Evolutionary conservation across 2,329 filamentous ascomycete genomes (phyloP).

Genomic region (Microsporum audouinii): DNA sequence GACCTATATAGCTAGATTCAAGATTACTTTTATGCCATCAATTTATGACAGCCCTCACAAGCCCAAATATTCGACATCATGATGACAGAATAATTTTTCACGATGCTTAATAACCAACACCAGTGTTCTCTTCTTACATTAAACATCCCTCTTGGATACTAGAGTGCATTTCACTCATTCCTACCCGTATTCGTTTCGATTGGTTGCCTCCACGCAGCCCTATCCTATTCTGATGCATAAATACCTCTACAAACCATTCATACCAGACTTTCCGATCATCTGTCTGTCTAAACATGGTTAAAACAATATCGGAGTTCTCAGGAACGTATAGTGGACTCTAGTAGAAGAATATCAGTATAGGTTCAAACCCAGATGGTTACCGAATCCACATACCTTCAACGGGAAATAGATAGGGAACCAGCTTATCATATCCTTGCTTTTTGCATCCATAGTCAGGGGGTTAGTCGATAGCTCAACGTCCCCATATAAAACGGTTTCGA

Average conservation of each 20-base stretch:
- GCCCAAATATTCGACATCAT: background rate
- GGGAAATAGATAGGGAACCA: constrained; percentile 99
- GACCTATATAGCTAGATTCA: background rate
- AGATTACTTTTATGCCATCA: background rate
- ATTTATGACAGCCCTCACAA: background rate
- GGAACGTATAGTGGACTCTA: constrained; percentile 79
- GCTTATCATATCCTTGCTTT: constrained; percentile 96
- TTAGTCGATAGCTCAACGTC: constrained; percentile 84
- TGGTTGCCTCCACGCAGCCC: background rate
- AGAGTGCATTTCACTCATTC: constrained; percentile 38
- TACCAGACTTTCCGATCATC: constrained; percentile 97
- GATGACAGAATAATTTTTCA: too few relatives aligned
- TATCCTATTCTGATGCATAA: constrained; percentile 32
- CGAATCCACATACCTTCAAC: constrained; percentile 56
- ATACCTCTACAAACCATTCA: constrained; percentile 91
- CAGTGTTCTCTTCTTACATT: constrained; percentile 28
- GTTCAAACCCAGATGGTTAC: background rate
- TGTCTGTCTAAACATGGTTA: constrained; percentile 93
- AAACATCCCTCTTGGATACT: constrained; percentile 40
- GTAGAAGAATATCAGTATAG: background rate
- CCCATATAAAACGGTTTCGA: constrained; percentile 85
- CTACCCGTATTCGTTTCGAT: constrained; percentile 21
- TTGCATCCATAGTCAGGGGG: constrained; percentile 78
- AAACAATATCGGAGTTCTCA: constrained; percentile 69
- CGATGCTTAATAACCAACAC: background rate